Conservation (phyloP, 352 stramenopile species). For the Globisporangium apiculatum region DNA sequence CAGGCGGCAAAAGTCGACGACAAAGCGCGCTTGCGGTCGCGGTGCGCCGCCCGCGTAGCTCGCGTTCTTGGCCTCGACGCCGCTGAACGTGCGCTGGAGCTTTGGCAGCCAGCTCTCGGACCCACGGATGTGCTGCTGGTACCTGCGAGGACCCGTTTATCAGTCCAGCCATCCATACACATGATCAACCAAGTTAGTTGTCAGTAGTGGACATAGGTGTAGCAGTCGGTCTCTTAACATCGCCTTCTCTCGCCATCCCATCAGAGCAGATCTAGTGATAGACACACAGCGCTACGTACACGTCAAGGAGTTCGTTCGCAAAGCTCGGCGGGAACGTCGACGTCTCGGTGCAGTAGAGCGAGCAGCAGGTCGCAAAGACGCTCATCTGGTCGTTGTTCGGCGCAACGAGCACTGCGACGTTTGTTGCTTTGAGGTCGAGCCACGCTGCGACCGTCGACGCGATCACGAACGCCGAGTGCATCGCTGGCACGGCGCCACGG, state of each 20-base stretch:
- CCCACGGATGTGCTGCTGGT: conserved; percentile 64
- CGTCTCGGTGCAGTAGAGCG: conserved; percentile 69
- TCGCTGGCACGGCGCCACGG: conserved; percentile 64
- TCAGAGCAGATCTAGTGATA: not conserved
- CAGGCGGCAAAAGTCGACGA: conserved; percentile 71
- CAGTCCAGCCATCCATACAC: too few relatives aligned
- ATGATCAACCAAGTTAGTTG: too few relatives aligned
- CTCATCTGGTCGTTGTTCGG: conserved; percentile 86
- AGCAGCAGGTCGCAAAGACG: conserved; percentile 83
- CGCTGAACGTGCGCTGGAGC: conserved; percentile 72
- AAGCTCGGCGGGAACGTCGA: conserved; percentile 64
- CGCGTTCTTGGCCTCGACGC: conserved; percentile 58
- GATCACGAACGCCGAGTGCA: conserved; percentile 81
- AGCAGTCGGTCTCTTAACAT: too few relatives aligned
- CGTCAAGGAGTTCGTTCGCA: conserved; percentile 59
- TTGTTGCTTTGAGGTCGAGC: conserved; percentile 68
- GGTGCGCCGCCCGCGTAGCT: conserved; percentile 58
- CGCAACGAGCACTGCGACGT: conserved; percentile 73
- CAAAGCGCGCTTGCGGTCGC: conserved; percentile 68
- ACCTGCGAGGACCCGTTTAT: conserved; percentile 7
- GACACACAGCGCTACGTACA: conserved; percentile 24
- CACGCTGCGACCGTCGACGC: conserved; percentile 77
- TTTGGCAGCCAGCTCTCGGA: conserved; percentile 71
- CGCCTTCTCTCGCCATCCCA: not conserved
- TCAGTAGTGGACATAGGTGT: too few relatives aligned